phyloP scores from a whole-genome alignment of 1,284 basidiomycete genomes.

The Crucibulum parvulum region DNA sequence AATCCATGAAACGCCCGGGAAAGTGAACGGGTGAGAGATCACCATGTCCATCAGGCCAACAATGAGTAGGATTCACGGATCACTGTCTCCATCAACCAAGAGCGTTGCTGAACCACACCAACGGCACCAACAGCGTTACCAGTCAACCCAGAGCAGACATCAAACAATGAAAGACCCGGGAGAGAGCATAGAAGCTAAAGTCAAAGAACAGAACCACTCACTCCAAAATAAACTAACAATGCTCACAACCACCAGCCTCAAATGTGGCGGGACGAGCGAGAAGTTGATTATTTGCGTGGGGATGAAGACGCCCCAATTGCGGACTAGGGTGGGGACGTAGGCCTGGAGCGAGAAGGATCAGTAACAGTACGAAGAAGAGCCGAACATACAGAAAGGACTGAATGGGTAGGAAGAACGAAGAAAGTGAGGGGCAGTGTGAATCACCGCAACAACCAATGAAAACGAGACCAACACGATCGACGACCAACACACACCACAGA shows the following conservation, averaged over 20 bases:
- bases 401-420: neutral
- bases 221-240: constrained; percentile 90
- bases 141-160: no score
- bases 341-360: constrained; percentile 44
- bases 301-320: constrained; percentile 72
- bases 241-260: constrained; percentile 81
- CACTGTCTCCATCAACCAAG: no score
- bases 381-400: neutral
- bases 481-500: no score
- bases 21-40: no score
- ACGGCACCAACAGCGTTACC: no score
- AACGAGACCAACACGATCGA: no score
- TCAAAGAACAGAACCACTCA: constrained; percentile 46
- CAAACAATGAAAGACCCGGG: no score
- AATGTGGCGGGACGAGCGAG: constrained; percentile 77
- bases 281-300: constrained; percentile 89
- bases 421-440: neutral
- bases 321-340: constrained; percentile 73
- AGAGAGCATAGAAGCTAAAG: neutral
- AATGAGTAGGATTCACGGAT: no score
- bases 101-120: no score
- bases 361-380: neutral
- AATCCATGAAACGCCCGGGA: no score
- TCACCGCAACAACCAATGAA: no score
- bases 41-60: no score